Conservation (phyloP, 768 basidiomycete genomes). For the Sarcodon aspratus region DNA sequence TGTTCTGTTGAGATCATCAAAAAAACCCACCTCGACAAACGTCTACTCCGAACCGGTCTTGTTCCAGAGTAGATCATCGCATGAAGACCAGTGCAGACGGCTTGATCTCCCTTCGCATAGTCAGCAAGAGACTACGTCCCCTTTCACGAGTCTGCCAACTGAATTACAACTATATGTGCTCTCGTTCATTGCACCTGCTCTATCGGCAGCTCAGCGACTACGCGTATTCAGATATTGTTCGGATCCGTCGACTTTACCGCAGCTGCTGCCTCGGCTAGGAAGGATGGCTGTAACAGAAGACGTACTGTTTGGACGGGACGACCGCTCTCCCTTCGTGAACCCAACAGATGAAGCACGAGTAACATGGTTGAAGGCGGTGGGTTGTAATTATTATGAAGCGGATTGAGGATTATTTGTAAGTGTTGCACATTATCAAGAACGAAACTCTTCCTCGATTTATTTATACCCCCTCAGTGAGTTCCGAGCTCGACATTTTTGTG, state of each 20-base stretch:
- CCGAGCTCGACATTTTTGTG: too few relatives aligned
- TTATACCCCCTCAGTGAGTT: too few relatives aligned
- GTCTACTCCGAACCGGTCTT: background rate
- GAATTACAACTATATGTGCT: constrained; percentile 51
- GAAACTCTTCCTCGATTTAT: too few relatives aligned
- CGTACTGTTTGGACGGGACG: constrained; percentile 16
- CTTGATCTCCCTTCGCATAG: background rate
- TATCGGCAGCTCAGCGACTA: constrained; percentile 43
- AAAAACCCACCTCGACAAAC: background rate
- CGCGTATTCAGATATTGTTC: constrained; percentile 43
- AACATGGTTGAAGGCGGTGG: constrained; percentile 35
- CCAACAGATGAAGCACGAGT: constrained; percentile 28
- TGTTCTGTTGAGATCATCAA: constrained; percentile 29
- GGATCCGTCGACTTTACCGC: constrained; percentile 32
- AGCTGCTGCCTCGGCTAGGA: constrained; percentile 10
- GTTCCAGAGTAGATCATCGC: constrained; percentile 5
- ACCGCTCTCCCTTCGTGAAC: constrained; percentile 9
- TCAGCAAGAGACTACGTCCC: constrained; percentile 11
- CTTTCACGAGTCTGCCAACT: constrained; percentile 34
- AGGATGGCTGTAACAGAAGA: constrained; percentile 23
- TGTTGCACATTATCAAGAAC: too few relatives aligned
- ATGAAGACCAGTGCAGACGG: constrained; percentile 2
- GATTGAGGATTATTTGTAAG: too few relatives aligned
- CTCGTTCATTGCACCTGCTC: constrained; percentile 42
- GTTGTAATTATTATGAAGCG: constrained; percentile 32